Conservation (phyloP, 192 early-diverging fungal species). For the Mortierella antarctica region DNA sequence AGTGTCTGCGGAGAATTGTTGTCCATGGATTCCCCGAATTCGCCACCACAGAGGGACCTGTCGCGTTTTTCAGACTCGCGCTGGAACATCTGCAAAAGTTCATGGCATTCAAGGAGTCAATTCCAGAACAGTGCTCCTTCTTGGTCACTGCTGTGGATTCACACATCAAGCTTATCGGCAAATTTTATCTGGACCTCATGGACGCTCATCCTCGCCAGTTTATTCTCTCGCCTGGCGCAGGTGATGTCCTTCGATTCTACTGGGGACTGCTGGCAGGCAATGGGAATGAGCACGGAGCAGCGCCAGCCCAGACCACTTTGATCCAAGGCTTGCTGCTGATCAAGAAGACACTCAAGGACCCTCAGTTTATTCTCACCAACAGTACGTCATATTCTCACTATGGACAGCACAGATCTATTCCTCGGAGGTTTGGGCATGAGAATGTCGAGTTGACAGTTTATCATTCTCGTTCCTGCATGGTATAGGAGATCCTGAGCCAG, state of each 20-base stretch:
- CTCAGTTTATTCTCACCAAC: conserved; percentile 53
- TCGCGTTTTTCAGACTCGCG: conserved; percentile 60
- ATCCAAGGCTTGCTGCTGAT: conserved; percentile 81
- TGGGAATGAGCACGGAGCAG: conserved; percentile 21
- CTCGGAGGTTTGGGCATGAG: neutral
- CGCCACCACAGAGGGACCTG: conserved; percentile 65
- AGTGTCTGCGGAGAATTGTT: conserved; percentile 80
- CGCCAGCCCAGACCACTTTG: conserved; percentile 52
- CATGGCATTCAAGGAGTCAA: conserved; percentile 46
- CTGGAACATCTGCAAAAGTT: conserved; percentile 68
- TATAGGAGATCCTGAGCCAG: conserved; percentile 61
- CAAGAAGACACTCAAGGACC: conserved; percentile 72
- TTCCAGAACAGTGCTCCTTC: conserved; percentile 52
- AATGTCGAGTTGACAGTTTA: neutral
- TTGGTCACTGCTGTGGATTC: conserved; percentile 48
- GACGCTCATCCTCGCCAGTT: conserved; percentile 74
- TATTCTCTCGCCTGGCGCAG: conserved; percentile 66
- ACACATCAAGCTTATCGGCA: conserved; percentile 77
- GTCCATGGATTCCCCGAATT: conserved; percentile 78
- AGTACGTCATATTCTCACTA: conserved; percentile 10
- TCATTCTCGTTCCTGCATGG: neutral
- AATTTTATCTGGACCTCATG: conserved; percentile 81
- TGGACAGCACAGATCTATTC: neutral
- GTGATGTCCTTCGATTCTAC: conserved; percentile 79
- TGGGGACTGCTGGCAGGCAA: conserved; percentile 68